A percentile compares a stretch with the other conserved stretches of the same genome.
These are phyloP conservation scores for Boletellus ananas DNA, from an alignment of 768 basidiomycete genomes.

Conservation along the genomic window DNA sequence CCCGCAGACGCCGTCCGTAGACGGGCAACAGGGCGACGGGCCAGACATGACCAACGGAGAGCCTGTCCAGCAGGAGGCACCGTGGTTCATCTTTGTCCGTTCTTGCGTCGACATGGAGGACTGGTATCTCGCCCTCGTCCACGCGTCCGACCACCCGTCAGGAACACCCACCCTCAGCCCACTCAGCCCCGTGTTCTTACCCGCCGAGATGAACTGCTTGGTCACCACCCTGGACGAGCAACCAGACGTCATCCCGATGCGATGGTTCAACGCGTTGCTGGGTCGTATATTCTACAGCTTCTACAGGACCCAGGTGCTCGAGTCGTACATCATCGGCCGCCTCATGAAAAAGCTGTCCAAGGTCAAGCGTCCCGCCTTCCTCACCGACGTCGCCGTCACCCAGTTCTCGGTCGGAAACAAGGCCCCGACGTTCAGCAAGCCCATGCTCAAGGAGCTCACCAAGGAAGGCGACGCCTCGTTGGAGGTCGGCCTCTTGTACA, in stretches of 20 bases:
- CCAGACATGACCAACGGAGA: constrained; percentile 30
- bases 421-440: constrained; percentile 87
- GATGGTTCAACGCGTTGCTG: constrained; percentile 94
- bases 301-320: constrained; percentile 79
- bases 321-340: constrained; percentile 78
- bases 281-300: constrained; percentile 91
- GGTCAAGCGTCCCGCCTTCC: constrained; percentile 83
- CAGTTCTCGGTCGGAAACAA: constrained; percentile 86
- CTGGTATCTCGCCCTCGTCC: constrained; percentile 84
- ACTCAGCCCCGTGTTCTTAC: constrained; percentile 61
- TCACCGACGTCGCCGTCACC: constrained; percentile 80
- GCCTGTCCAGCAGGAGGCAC: constrained; percentile 44
- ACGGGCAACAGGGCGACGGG: constrained; percentile 31
- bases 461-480: constrained; percentile 89
- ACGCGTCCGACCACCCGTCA: constrained; percentile 63
- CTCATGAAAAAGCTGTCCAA: constrained; percentile 93
- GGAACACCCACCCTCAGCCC: constrained; percentile 60
- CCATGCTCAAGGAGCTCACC: constrained; percentile 97
- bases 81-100: constrained; percentile 94
- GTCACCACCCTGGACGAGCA: constrained; percentile 86
- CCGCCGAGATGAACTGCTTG: constrained; percentile 77
- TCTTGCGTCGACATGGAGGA: constrained; percentile 94
- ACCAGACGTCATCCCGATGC: constrained; percentile 94
- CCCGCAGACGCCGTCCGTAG: constrained; percentile 39
- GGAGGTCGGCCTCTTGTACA: constrained; percentile 80